Evolutionary conservation across 805 yeast species (phyloP).

Genomic region (Pichia kluyveri): DNA sequence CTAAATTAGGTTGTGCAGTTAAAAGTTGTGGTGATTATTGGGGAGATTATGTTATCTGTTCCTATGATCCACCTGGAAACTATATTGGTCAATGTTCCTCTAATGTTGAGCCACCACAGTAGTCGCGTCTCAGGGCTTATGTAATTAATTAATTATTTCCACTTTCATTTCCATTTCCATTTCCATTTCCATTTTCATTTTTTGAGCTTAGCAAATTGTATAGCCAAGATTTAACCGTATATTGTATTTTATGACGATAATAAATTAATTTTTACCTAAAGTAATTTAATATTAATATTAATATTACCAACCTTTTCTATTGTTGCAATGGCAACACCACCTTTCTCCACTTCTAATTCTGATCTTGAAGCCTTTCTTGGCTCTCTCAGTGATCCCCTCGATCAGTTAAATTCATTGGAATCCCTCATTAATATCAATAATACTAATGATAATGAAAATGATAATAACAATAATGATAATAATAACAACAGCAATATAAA

Average conservation of each 20-base stretch:
- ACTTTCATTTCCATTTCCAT: not conserved
- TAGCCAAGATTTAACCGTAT: no score
- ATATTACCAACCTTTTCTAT: no score
- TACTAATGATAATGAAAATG: not conserved
- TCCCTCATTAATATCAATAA: not conserved
- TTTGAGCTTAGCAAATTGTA: no score
- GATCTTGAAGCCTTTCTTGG: not conserved
- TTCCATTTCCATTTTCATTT: no score
- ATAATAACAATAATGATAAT: not conserved
- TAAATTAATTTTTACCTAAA: no score
- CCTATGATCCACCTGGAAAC: slow-evolving; percentile 76
- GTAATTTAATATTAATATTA: no score
- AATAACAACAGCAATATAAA: not conserved
- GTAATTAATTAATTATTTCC: no score
- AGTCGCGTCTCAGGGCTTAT: no score
- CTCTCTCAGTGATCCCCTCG: not conserved
- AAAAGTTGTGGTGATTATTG: slow-evolving; percentile 38
- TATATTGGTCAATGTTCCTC: slow-evolving; percentile 34
- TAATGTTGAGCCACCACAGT: slow-evolving; percentile 26
- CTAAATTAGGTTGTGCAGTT: slow-evolving; percentile 59
- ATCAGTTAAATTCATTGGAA: not conserved
- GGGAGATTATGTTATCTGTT: slow-evolving; percentile 62
- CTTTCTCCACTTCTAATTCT: not conserved
- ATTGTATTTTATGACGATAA: no score
- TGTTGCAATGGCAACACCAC: not conserved